Evolutionary conservation across 805 yeast genomes (phyloP).

Genomic region (Saccharomycopsis microspora): DNA sequence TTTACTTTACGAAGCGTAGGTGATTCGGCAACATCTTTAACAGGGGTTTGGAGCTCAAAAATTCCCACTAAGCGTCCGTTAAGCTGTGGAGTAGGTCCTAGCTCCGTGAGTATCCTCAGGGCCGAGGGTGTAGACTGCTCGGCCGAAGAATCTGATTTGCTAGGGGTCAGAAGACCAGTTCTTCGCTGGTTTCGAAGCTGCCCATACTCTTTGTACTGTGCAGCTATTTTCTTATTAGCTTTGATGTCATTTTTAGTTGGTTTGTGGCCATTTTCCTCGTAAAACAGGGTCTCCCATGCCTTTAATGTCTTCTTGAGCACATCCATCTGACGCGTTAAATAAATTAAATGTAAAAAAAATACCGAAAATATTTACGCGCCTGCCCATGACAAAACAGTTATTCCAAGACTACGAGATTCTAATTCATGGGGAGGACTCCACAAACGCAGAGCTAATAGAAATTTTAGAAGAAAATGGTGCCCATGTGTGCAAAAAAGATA

Average conservation of each 20-base stretch:
- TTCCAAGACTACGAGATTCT: too few species aligned
- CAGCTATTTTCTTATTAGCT: constrained; percentile 7
- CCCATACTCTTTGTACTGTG: constrained; percentile 12
- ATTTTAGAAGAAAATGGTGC: too few species aligned
- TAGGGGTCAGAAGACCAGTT: constrained; percentile 7
- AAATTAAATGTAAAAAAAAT: not conserved
- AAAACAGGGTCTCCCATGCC: constrained; percentile 13
- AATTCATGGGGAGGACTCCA: too few species aligned
- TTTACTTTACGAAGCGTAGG: constrained; percentile 1
- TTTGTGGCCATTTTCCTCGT: constrained; percentile 4
- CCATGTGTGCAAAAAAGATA: too few species aligned
- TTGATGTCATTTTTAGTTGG: constrained; percentile 16
- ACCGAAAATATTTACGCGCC: too few species aligned
- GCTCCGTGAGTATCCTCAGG: not conserved
- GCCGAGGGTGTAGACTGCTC: not conserved
- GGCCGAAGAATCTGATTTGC: not conserved
- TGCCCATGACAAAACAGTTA: too few species aligned
- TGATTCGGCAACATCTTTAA: constrained; percentile 10
- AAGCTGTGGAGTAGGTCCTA: constrained; percentile 16
- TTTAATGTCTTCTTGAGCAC: constrained; percentile 8
- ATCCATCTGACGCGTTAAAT: constrained; percentile 1
- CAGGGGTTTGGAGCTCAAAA: constrained; percentile 11
- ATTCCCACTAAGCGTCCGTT: constrained; percentile 14
- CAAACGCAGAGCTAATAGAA: too few species aligned
- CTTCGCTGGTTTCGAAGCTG: too few species aligned